Base-by-base conservation (phyloP, 2,329 filamentous ascomycete species). In the Clarireedia hainanense region DNA sequence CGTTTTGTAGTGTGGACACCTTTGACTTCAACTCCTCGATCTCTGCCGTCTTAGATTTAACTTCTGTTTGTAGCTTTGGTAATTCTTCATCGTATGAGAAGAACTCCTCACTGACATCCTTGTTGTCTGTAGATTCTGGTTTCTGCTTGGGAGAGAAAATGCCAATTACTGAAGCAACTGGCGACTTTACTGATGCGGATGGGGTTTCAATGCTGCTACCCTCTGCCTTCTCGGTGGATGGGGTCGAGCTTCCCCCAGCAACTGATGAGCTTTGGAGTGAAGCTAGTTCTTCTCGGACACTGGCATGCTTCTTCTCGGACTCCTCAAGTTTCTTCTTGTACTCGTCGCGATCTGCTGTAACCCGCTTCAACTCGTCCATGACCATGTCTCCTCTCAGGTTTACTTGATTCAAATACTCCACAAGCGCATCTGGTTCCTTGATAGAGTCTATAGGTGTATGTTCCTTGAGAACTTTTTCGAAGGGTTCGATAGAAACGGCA, bases 31-130 rank as follows among this genome's bases (percentile, higher is more conserved):
- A 80, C 47, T 77, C 79, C 52, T 83, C 80, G 39, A 94, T 83
- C 69, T 92, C 85, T 43, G 81, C 80, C 10, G 85, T 75, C 65
- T 87, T 88, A 56, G 84, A 80, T 51, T 84, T 78, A 3, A 94
- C 70, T 62, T 94, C 86, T 1, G 80, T 78, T 65, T 95, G 86
- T n/a, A 96, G 73, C 53, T 88, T 83, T 3, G 89, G 88, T 14
- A 95, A 77, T 71, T 97, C 92, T 50, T 86, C 86, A 57, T 97
- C 91, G 64, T 91, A 95, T 0, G 91, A 96, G 72, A 96, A 96
- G 71, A 96, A 87, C 49, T 95, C 89, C 61, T 91, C 88, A 26
- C 65, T 68, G 0, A 65, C 61, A 43, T 71, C 73, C 42, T 68
- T 68, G 4, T 72, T 70, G 6, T 70, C 67, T 6, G 67, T 61